Evolutionary conservation across 2,329 filamentous ascomycete species (phyloP).

Genomic region (Daldinia sp.): DNA sequence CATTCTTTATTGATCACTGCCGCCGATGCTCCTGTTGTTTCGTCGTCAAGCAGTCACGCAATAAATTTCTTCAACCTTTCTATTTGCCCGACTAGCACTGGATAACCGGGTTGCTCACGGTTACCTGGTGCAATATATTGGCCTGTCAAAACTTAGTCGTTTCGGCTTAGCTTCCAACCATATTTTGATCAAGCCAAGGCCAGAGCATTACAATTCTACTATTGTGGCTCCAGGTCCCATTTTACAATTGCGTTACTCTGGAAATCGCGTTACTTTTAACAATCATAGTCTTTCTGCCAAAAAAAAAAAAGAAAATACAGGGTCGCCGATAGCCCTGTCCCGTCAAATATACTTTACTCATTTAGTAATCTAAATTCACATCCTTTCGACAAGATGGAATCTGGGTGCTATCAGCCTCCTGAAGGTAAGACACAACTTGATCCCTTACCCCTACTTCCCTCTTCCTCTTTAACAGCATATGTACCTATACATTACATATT

Average conservation of each 20-base stretch:
- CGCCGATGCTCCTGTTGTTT: not conserved
- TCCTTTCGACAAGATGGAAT: not conserved
- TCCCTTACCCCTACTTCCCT: too few relatives aligned
- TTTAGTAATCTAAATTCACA: not conserved
- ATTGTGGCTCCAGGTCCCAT: not conserved
- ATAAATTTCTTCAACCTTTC: not conserved
- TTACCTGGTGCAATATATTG: not conserved
- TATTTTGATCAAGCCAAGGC: not conserved
- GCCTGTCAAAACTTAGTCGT: not conserved
- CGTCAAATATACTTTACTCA: not conserved
- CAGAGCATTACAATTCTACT: not conserved
- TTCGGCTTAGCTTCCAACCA: too few relatives aligned
- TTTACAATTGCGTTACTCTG: not conserved
- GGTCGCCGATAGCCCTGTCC: not conserved
- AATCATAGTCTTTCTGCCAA: not conserved
- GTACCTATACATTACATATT: too few relatives aligned
- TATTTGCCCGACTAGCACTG: not conserved
- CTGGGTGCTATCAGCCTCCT: not conserved
- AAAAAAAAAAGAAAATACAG: too few relatives aligned
- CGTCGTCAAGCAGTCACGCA: not conserved
- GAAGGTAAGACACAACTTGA: not conserved
- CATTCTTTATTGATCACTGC: not conserved
- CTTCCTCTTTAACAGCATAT: not conserved
- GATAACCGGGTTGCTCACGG: not conserved
- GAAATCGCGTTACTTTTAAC: not conserved